Evolutionary conservation across 257 asterid genomes (phyloP), one percentile per base, ranked within the genome.

Genomic region (Solanum ossicruentum): DNA sequence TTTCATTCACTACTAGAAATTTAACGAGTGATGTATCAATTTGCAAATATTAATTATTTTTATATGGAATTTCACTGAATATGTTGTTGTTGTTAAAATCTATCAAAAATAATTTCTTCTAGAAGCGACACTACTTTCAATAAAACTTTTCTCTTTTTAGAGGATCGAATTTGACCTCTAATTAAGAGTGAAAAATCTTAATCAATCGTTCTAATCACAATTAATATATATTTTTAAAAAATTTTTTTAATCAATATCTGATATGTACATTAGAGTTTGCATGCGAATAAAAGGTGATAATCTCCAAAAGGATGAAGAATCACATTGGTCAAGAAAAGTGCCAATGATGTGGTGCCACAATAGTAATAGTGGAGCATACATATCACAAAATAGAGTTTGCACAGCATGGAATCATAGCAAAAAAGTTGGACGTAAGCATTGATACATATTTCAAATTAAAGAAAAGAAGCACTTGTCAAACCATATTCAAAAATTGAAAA

Each of bases 171-270:
- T 1, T 18, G 5, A 58, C 26, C 13, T 58, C 2, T 58, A 20
- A 58, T 23, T 12, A 63, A 63, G 4, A 23, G 1, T 0, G 5
- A 6, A 63, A 9, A 63, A 23, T 61, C 5, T 21, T 36, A 61
- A 21, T 0, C 17, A 57, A 3, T 2, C n/a, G 5, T 3, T 57
- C 0, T 3, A 0, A 52, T 6, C 0, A 57, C 23, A 3, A 0
- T 7, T 17, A 4, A 56, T 6, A 18, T 18, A 8, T 12, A 5
- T 18, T 57, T 57, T 18, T 57, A 8, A 2, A 57, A 0, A 18
- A 2, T 0, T 26, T 1, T 56, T 3, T 3, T 10, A 18, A 3
- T 1, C 1, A 0, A 61, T 61, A 11, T 21, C 8, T 0, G 1
- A 21, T 61, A 61, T 21, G 4, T 0, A 12, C 3, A 10, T 0